Conservation (phyloP, 2,329 filamentous ascomycete genomes). For the Chrysosporium queenslandicum region DNA sequence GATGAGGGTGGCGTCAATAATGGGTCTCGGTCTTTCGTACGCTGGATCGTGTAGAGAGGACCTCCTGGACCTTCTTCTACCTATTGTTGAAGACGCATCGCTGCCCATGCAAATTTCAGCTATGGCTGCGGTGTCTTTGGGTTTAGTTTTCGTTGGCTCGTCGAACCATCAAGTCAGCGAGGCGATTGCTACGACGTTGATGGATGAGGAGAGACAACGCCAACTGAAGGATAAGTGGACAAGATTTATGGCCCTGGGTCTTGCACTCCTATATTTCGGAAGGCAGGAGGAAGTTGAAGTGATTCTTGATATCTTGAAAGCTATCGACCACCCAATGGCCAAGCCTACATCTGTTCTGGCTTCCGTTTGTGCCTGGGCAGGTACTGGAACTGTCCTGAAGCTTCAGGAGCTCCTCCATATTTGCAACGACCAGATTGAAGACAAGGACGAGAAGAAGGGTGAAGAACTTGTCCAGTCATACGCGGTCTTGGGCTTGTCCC, state of each 20-base stretch:
- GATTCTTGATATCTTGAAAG: constrained; percentile 91
- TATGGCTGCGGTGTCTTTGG: constrained; percentile 85
- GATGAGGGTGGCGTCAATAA: constrained; percentile 75
- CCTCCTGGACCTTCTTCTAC: constrained; percentile 71
- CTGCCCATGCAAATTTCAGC: constrained; percentile 92
- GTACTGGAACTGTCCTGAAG: constrained; percentile 92
- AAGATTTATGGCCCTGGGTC: constrained; percentile 84
- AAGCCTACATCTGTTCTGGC: constrained; percentile 91
- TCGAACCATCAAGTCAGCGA: constrained; percentile 85
- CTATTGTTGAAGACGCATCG: constrained; percentile 73
- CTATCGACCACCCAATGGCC: constrained; percentile 91
- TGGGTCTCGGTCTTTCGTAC: constrained; percentile 91
- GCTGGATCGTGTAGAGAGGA: constrained; percentile 89
- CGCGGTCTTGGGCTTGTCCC: constrained; percentile 82
- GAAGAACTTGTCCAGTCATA: constrained; percentile 94
- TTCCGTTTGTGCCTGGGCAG: constrained; percentile 96
- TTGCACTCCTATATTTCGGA: constrained; percentile 90
- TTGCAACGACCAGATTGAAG: constrained; percentile 94
- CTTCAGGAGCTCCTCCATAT: constrained; percentile 94
- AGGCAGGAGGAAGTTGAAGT: constrained; percentile 98
- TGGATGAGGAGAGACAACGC: constrained; percentile 83
- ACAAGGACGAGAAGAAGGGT: constrained; percentile 86
- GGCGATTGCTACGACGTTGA: constrained; percentile 79
- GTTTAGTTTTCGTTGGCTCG: constrained; percentile 85
- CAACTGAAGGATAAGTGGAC: constrained; percentile 98